A percentile compares a stretch with the other conserved stretches of the same genome.
Evolutionary conservation across 805 yeast genomes (phyloP).

Genomic region (Yarrowia alimentaria): DNA sequence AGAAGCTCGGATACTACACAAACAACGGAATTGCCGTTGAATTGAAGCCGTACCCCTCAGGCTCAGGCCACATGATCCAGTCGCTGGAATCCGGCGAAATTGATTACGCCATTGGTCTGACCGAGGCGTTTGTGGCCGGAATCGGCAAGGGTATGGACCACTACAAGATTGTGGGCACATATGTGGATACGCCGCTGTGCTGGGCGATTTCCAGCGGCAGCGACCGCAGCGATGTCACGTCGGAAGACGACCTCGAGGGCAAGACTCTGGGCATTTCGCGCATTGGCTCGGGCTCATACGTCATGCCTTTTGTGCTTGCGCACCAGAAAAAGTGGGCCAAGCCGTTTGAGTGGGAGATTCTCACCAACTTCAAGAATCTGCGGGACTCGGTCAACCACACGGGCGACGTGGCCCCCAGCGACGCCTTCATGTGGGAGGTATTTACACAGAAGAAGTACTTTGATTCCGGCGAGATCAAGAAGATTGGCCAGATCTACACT

Average conservation of each 20-base stretch:
- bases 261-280: slow-evolving; percentile 74
- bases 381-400: slow-evolving; percentile 72
- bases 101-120: slow-evolving; percentile 78
- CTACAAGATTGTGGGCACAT: slow-evolving; percentile 73
- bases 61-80: slow-evolving; percentile 83
- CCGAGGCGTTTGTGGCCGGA: slow-evolving; percentile 88
- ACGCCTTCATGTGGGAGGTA: slow-evolving; percentile 95
- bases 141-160: slow-evolving; percentile 64
- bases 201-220: slow-evolving; percentile 88
- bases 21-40: slow-evolving; percentile 54
- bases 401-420: slow-evolving; percentile 50
- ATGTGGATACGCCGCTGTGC: slow-evolving; percentile 80
- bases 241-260: slow-evolving; percentile 55
- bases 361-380: slow-evolving; percentile 68
- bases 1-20: slow-evolving; percentile 54
- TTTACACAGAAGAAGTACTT: slow-evolving; percentile 85
- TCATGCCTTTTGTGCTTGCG: slow-evolving; percentile 84
- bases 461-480: slow-evolving; percentile 73
- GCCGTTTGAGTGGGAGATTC: slow-evolving; percentile 50
- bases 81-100: slow-evolving; percentile 43
- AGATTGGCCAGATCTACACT: slow-evolving; percentile 83
- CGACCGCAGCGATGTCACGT: slow-evolving; percentile 54
- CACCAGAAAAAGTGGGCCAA: slow-evolving; percentile 52
- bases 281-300: slow-evolving; percentile 88
- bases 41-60: slow-evolving; percentile 70